Conservation (phyloP, 2,329 filamentous ascomycete species). For the Pestalotiopsis sp. region DNA sequence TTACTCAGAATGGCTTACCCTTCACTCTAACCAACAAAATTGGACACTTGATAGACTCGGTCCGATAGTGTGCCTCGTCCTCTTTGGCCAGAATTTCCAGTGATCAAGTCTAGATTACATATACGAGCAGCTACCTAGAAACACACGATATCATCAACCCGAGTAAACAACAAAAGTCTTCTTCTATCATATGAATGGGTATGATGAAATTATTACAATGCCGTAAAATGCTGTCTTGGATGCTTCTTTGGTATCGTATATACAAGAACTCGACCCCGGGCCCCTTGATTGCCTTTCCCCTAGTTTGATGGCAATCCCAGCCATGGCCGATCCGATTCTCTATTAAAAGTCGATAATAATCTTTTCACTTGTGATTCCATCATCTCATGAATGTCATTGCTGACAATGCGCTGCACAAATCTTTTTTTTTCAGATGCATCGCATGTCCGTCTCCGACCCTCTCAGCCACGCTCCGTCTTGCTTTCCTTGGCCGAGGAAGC, state of each 20-base stretch:
- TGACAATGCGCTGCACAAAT: neutral
- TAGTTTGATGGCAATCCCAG: neutral
- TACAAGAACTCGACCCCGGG: constrained; percentile 7
- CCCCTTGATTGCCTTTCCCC: neutral
- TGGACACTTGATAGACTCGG: neutral
- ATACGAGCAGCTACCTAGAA: neutral
- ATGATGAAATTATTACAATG: neutral
- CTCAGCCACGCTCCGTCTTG: neutral
- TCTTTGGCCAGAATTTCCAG: neutral
- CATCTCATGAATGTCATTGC: constrained; percentile 10
- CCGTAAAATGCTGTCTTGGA: neutral
- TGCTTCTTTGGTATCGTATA: constrained; percentile 6
- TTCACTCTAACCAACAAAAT: neutral
- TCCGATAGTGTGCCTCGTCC: neutral
- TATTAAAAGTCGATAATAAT: constrained; percentile 6
- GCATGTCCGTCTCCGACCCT: neutral
- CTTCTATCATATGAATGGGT: neutral
- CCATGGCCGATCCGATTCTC: neutral
- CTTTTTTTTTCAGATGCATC: neutral
- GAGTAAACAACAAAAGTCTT: neutral
- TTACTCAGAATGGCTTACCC: neutral
- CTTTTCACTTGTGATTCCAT: constrained; percentile 4
- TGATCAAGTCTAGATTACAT: too few species aligned
- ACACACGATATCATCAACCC: neutral
- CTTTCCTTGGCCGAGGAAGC: neutral